Percentiles rank a stretch among this genome's conserved stretches.
These are phyloP conservation scores for Panicum hallii DNA, from an alignment of 202 grass and related monocot genomes.

Conservation along the genomic window DNA sequence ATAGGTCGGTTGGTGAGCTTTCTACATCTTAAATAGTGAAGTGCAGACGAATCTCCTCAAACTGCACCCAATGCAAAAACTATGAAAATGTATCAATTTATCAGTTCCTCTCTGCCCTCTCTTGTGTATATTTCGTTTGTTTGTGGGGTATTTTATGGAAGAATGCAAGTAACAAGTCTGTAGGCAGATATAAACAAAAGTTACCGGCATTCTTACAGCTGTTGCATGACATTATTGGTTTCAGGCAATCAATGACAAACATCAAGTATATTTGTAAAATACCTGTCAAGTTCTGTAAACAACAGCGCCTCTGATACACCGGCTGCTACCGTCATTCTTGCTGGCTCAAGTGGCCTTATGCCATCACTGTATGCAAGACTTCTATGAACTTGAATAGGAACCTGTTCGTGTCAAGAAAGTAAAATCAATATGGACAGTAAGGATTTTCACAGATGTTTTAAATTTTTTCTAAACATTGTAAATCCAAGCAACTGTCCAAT, in stretches of 20 bases:
- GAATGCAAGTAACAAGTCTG: not conserved
- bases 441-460: not conserved
- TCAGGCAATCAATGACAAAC: not conserved
- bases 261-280: not conserved
- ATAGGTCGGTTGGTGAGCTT: not conserved
- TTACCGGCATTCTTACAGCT: not conserved
- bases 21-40: not conserved
- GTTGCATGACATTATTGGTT: not conserved
- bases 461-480: not conserved
- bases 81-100: not conserved
- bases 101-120: not conserved
- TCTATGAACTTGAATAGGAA: conserved; percentile 87
- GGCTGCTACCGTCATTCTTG: conserved; percentile 52
- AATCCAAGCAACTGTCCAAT: not conserved
- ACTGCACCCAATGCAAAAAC: not conserved
- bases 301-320: conserved; percentile 62
- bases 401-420: conserved; percentile 44
- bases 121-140: not conserved
- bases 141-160: not conserved
- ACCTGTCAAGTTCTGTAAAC: conserved; percentile 90
- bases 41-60: not conserved
- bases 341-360: conserved; percentile 70
- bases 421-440: conserved; percentile 25
- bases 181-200: not conserved
- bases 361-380: conserved; percentile 82